Evolutionary conservation across 2,329 filamentous ascomycete species (phyloP), one percentile per base, ranked within the genome.

Genomic region (Rugonectria rugulosa): DNA sequence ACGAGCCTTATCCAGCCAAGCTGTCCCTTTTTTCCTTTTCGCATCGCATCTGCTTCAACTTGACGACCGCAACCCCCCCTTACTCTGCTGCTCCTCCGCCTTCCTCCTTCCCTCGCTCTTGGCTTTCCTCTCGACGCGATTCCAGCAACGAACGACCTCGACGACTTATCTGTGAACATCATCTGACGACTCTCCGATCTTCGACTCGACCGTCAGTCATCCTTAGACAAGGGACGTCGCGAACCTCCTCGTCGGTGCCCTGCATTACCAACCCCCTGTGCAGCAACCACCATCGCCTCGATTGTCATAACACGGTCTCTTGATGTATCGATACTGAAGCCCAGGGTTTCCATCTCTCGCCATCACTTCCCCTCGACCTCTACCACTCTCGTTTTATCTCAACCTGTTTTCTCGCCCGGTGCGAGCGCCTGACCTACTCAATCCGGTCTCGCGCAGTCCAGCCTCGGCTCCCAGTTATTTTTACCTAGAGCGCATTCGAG

Each of bases 1-100:
- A 34, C 43, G 31, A 44, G 50, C 51, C 19, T 43, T 42, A 62
- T 56, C 51, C 64, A 65, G 64, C 62, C 64, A 67, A 67, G 61
- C 57, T 67, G 64, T 67, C 64, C 64, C 64, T 63, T 66, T 59
- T 66, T 57, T 48, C 32, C 49, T 40, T 55, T 53, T 40, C 60
- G 53, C 61, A 53, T 56, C 53, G 61, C 64, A 63, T 61, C 56
- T 60, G 54, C 53, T 38, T 51, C 46, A 59, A 54, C 34, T 24
- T 38, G 38, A 43, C 31, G 37, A 41, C 19, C 57, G 53, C 52
- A 54, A 48, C 56, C 62, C 47, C 37, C 42, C 53, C 29, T 58
- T 47, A 34, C 31, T 19, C n/a, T n/a, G n/a, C n/a, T n/a, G n/a
- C n/a, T n/a, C n/a, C n/a, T n/a, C 15, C 49, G 9, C 26, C 26